phyloP scores from a whole-genome alignment of 2,329 filamentous ascomycete genomes.

The Alternaria arborescens region DNA sequence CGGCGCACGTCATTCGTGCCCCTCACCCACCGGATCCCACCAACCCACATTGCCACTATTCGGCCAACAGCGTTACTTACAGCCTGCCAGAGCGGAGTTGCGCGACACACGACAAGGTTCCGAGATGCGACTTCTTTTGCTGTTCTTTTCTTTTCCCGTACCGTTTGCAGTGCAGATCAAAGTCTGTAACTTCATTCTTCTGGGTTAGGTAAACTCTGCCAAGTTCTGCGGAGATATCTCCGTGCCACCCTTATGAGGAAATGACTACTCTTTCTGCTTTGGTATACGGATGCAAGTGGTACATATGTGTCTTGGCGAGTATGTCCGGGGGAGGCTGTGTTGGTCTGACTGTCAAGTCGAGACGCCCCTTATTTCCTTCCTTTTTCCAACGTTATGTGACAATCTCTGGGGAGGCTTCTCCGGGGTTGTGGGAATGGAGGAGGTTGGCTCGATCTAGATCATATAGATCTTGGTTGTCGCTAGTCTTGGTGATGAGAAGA shows the following conservation, averaged over 20 bases:
- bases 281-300: neutral
- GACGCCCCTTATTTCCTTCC: neutral
- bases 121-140: neutral
- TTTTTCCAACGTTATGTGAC: neutral
- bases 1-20: constrained; percentile 6
- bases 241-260: neutral
- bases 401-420: neutral
- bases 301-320: neutral
- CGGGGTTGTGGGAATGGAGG: neutral
- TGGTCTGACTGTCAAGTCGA: neutral
- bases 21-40: neutral
- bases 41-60: neutral
- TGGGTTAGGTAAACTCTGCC: neutral
- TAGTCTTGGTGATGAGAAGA: neutral
- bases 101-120: neutral
- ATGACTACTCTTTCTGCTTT: neutral
- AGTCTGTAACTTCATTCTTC: neutral
- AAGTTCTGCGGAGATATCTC: neutral
- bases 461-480: neutral
- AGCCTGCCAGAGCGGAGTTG: neutral
- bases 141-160: neutral
- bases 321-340: neutral
- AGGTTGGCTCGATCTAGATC: neutral
- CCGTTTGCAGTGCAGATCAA: neutral
- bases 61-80: neutral